A percentile compares a stretch with the other conserved stretches of the same genome.
These are phyloP conservation scores for Pestalotiopsis sp. DNA, from an alignment of 2,329 filamentous ascomycete species.

Conservation along the genomic window DNA sequence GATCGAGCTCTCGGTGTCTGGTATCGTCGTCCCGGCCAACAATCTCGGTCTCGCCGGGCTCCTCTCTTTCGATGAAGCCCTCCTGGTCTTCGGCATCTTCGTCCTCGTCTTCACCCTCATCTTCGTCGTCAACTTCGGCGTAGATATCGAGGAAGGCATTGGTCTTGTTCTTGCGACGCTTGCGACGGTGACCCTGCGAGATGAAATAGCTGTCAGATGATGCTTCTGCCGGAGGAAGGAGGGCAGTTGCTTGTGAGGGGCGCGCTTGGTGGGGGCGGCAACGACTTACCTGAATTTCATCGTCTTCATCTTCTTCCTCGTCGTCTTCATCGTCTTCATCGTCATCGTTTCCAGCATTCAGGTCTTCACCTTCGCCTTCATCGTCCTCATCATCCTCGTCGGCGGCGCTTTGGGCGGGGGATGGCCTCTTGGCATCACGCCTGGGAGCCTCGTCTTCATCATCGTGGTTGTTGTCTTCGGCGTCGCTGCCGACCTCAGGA, in stretches of 20 bases:
- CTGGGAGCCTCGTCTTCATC: conserved; percentile 30
- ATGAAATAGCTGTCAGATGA: background rate
- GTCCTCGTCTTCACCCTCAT: conserved; percentile 85
- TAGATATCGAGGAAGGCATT: conserved; percentile 96
- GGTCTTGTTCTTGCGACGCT: conserved; percentile 76
- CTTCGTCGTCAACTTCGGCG: conserved; percentile 96
- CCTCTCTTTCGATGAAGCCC: conserved; percentile 84
- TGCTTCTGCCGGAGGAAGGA: background rate
- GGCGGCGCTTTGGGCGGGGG: conserved; percentile 30
- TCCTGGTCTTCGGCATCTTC: conserved; percentile 84
- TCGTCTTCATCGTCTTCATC: conserved; percentile 51
- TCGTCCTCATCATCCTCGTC: conserved; percentile 46
- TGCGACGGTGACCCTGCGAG: conserved; percentile 68
- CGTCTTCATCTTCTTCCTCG: conserved; percentile 63
- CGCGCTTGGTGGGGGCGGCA: background rate
- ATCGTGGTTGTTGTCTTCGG: conserved; percentile 53
- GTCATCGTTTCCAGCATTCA: conserved; percentile 51
- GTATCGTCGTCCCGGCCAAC: conserved; percentile 85
- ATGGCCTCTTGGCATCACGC: conserved; percentile 20
- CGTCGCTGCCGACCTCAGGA: conserved; percentile 73
- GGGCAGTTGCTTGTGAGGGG: background rate
- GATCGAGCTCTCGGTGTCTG: conserved; percentile 91
- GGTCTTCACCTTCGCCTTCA: conserved; percentile 41
- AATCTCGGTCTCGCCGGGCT: conserved; percentile 86
- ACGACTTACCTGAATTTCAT: conserved; percentile 64